Percentiles rank a stretch among this genome's conserved stretches.
Evolutionary conservation across 768 basidiomycete species (phyloP).

Genomic region (Tremella fuciformis): DNA sequence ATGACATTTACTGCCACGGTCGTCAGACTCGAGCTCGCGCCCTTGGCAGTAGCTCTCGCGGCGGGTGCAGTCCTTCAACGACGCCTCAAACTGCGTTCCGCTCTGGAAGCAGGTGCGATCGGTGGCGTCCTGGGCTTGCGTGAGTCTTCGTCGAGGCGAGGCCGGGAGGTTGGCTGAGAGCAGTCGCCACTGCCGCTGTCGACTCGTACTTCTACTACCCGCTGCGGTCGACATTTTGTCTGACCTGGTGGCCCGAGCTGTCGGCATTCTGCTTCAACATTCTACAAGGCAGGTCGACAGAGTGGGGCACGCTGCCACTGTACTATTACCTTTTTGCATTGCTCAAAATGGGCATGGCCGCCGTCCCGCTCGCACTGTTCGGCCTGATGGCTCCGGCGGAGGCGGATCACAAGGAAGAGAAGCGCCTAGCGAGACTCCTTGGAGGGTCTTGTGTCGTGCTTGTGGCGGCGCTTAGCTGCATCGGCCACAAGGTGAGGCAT

Average conservation of each 20-base stretch:
- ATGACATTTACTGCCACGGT: constrained; percentile 67
- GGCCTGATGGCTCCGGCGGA: constrained; percentile 36
- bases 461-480: constrained; percentile 61
- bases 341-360: constrained; percentile 70
- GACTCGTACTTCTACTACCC: constrained; percentile 81
- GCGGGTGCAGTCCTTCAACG: constrained; percentile 51
- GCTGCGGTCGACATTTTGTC: constrained; percentile 63
- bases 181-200: constrained; percentile 63
- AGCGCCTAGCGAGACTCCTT: constrained; percentile 17
- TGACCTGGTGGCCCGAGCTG: constrained; percentile 59
- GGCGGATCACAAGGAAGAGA: too few species aligned
- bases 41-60: constrained; percentile 60
- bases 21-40: constrained; percentile 73
- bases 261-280: constrained; percentile 79
- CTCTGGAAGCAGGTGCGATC: constrained; percentile 22
- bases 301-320: constrained; percentile 72
- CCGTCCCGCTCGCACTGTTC: constrained; percentile 61
- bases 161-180: constrained; percentile 1
- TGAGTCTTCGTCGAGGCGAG: constrained; percentile 6
- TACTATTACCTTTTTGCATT: constrained; percentile 29
- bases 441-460: constrained; percentile 3
- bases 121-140: constrained; percentile 36
- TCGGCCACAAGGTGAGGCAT: constrained; percentile 64
- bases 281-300: constrained; percentile 73
- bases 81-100: constrained; percentile 49